Evolutionary conservation across 305 asterid genomes (phyloP).

Genomic region (Solanum hybrid): DNA sequence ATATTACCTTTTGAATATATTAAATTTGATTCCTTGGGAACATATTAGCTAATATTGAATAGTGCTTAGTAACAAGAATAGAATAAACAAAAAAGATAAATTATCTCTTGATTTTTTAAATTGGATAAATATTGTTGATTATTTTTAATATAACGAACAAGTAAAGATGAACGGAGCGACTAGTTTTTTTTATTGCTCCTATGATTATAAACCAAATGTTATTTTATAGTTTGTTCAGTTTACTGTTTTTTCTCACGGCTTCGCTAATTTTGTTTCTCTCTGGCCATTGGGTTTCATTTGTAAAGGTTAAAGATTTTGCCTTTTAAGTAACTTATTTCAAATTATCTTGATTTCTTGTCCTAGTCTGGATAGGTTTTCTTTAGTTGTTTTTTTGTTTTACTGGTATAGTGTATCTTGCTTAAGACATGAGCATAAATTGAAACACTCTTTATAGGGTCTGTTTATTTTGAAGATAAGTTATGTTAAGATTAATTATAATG

Average conservation of each 20-base stretch:
- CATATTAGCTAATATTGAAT: background rate
- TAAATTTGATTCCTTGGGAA: background rate
- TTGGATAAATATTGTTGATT: background rate
- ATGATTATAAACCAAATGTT: background rate
- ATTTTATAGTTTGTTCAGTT: background rate
- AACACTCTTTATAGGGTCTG: no score
- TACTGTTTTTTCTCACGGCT: background rate
- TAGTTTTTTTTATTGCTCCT: background rate
- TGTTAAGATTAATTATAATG: background rate
- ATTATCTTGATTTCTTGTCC: background rate
- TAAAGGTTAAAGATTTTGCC: background rate
- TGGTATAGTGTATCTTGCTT: background rate
- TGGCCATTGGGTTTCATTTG: background rate
- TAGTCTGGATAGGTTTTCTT: background rate
- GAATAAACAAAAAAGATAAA: background rate
- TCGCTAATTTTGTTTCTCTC: background rate
- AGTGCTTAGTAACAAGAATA: background rate
- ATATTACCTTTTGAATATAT: background rate
- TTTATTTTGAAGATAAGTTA: background rate
- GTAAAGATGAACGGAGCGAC: background rate
- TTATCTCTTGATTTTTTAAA: no score
- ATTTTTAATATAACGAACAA: no score
- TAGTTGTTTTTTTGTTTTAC: background rate
- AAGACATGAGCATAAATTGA: background rate
- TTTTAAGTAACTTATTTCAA: background rate